Evolutionary conservation across 2,329 filamentous ascomycete species (phyloP).

Genomic region (Tolypocladium pustulatum): DNA sequence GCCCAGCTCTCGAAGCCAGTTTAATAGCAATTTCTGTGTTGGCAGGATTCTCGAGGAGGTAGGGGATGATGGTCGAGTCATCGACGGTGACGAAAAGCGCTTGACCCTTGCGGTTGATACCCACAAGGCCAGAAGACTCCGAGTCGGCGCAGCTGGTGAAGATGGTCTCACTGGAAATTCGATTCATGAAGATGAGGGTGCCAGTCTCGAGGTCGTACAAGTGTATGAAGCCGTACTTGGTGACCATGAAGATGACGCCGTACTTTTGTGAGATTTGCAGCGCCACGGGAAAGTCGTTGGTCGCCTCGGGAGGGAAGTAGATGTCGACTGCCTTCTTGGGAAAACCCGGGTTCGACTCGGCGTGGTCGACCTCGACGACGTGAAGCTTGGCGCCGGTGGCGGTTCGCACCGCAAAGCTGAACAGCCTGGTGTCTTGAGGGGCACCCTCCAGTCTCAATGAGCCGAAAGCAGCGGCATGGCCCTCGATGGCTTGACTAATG

Average conservation of each 20-base stretch:
- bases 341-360: constrained; percentile 79
- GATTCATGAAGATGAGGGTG: constrained; percentile 97
- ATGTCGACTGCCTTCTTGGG: constrained; percentile 95
- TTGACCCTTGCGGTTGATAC: constrained; percentile 96
- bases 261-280: constrained; percentile 97
- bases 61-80: constrained; percentile 82
- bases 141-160: constrained; percentile 85
- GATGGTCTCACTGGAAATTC: constrained; percentile 97
- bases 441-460: constrained; percentile 82
- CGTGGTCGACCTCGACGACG: constrained; percentile 94
- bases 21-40: constrained; percentile 92
- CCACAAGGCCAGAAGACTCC: constrained; percentile 78
- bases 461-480: constrained; percentile 90
- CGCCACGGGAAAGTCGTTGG: constrained; percentile 94
- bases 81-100: constrained; percentile 90
- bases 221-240: constrained; percentile 98
- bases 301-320: constrained; percentile 92
- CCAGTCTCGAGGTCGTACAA: constrained; percentile 95
- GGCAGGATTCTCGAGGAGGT: constrained; percentile 91
- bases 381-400: constrained; percentile 89
- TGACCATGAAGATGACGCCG: constrained; percentile 92
- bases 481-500: constrained; percentile 96
- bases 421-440: constrained; percentile 83
- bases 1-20: constrained; percentile 84
- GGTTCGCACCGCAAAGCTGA: constrained; percentile 90